Evolutionary conservation across 2,329 filamentous ascomycete species (phyloP), one percentile per base, ranked within the genome.

Genomic region (Aureobasidium sp.): DNA sequence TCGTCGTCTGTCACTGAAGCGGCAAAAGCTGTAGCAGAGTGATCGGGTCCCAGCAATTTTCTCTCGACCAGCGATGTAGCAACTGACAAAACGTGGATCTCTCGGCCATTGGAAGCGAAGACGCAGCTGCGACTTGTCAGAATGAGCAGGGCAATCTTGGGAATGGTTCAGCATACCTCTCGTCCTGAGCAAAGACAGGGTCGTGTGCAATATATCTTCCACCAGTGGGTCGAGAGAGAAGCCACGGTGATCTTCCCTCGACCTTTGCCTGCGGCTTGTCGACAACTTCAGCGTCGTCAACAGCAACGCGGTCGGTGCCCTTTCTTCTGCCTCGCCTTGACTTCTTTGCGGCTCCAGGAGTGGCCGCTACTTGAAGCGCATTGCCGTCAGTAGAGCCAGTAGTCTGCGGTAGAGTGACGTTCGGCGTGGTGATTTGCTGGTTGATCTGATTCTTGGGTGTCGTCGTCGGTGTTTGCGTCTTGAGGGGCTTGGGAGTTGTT

Each of bases 61-160:
- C 88, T 83, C 40, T 88, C 75, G 19, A 94, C 79, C 45, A 94
- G 79, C 1, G 93, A 97, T 52, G 89, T 90, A 58, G 80, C 75
- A 25, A 88, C 81, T 1, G 87, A 86, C 69, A 93, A 95, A 22
- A 95, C 78, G 66, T 90, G 86, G 51, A 96, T 75, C 8, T 85
- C 84, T 24, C 80, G 84, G 56, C 83, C 79, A 63, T 88, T 88
- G 27, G 85, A 80, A 53, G 95, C 68, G 54, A 96, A 83, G 34
- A 96, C 67, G 68, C 85, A 79, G 64, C 88, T 89, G 19, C 19
- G 38, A 19, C 19, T 25, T 12, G 62, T 71, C 49, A 70, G 39
- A 22, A 19, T 1, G 2, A 21, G 27, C 10, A 63, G 34, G 8
- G 64, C 45, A 48, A 11, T 14, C 10, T 21, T 38, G 16, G 14